Evolutionary conservation across 495 filamentous ascomycete genomes (phyloP), one percentile per base, ranked within the genome.

Genomic region (Tricharina praecox): DNA sequence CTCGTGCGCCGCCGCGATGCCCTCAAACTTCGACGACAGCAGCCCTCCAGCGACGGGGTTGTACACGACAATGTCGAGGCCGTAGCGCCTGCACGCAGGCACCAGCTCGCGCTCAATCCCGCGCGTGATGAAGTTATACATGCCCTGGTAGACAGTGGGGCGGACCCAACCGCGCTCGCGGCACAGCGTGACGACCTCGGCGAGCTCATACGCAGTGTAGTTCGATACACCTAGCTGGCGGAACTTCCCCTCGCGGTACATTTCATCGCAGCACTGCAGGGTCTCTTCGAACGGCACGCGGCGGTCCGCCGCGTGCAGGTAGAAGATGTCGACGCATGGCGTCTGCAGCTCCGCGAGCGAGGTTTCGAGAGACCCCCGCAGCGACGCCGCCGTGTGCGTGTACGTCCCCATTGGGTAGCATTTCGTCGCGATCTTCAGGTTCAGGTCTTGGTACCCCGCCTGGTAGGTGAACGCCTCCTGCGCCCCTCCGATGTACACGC

Each of bases 231-330:
- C 86, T 21, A 95, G 67, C 45, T 75, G 69, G 15, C 83, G 76
- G 59, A 95, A 94, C 56, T 88, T 93, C 37, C 87, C 85, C 50
- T 81, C 74, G 63, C 85, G 82, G 66, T 93, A 82, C 42, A 92
- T 64, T 60, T 85, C 70, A 62, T 95, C 74, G 48, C 84, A 72
- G 32, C 75, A 80, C 48, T 75, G 68, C 24, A 93, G 71, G 0
- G 87, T 88, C 53, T 87, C 81, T 2, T 75, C 73, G 56, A 92
- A 93, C 8, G 81, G 81, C 3, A 77, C 73, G 0, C 70, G 73
- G 5, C 84, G 75, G 62, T 94, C 86, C 46, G 87, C 70, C 3
- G 84, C 85, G 62, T 94, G 87, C 7, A 94, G 69, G 51, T 93
- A 93, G 63, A 82, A 81, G 41, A 93, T 82, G 60, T 96, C 88